Evolutionary conservation across 495 filamentous ascomycete genomes (phyloP).

Genomic region (Lepidopterella palustris): DNA sequence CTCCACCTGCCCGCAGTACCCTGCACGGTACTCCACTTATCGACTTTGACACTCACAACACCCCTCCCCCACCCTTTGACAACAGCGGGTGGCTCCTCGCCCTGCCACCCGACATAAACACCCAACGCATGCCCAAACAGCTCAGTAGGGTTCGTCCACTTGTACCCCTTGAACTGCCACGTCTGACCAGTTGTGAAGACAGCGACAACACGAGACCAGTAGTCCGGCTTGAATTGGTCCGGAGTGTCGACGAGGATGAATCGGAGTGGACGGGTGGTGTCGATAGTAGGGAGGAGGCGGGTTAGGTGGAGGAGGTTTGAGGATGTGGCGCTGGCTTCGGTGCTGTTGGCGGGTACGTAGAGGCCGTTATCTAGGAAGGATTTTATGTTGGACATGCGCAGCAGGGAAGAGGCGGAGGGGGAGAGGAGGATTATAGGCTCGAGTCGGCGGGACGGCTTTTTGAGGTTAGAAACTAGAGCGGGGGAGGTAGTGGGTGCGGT

Average conservation of each 20-base stretch:
- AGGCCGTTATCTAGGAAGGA: conserved; percentile 83
- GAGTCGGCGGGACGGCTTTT: conserved; percentile 54
- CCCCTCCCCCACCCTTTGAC: conserved; percentile 81
- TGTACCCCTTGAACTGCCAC: conserved; percentile 98
- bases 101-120: conserved; percentile 85
- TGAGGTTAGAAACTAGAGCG: conserved; percentile 38
- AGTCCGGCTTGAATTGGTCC: conserved; percentile 93
- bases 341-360: conserved; percentile 71
- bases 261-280: conserved; percentile 64
- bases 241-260: conserved; percentile 93
- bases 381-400: conserved; percentile 96
- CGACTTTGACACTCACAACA: conserved; percentile 65
- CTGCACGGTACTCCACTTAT: conserved; percentile 57
- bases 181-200: conserved; percentile 97
- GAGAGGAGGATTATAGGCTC: conserved; percentile 98
- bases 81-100: conserved; percentile 67
- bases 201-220: conserved; percentile 92
- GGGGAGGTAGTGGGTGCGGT: conserved; percentile 16
- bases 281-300: conserved; percentile 69
- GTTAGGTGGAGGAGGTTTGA: conserved; percentile 77
- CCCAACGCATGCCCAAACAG: conserved; percentile 83
- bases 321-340: conserved; percentile 50
- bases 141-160: conserved; percentile 83
- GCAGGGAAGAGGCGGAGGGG: conserved; percentile 92
- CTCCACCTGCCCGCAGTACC: conserved; percentile 64